Percentiles rank a stretch among this genome's conserved stretches.
phyloP scores from a whole-genome alignment of 257 asterid species.

The Anisodus acutangulus region DNA sequence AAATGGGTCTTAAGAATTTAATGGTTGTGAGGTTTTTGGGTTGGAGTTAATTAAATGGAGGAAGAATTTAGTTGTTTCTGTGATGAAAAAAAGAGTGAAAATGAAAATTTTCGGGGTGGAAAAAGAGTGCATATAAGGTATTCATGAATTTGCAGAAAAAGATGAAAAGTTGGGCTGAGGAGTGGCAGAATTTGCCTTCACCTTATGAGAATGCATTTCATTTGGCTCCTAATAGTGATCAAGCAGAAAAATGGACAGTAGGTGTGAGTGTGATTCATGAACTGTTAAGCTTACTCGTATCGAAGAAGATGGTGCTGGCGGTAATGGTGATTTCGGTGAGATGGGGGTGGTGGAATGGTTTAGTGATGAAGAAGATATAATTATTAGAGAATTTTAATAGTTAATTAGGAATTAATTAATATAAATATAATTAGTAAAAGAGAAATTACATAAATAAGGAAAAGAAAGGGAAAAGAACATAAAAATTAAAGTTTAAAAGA shows the following conservation, averaged over 20 bases:
- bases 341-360: too few relatives aligned
- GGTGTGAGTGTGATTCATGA: conserved; percentile 66
- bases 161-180: conserved; percentile 65
- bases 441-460: too few relatives aligned
- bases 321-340: too few relatives aligned
- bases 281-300: conserved; percentile 64
- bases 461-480: too few relatives aligned
- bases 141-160: conserved; percentile 75
- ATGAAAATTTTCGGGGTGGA: too few relatives aligned
- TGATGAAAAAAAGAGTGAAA: conserved; percentile 40
- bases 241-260: conserved; percentile 83
- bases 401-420: too few relatives aligned
- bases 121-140: conserved; percentile 43
- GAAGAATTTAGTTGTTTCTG: conserved; percentile 66
- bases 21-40: conserved; percentile 66
- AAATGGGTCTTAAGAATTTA: conserved; percentile 59
- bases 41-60: conserved; percentile 80
- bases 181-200: conserved; percentile 80
- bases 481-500: too few relatives aligned
- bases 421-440: too few relatives aligned
- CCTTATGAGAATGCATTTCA: conserved; percentile 88
- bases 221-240: conserved; percentile 75
- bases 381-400: too few relatives aligned
- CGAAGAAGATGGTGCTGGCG: conserved; percentile 52
- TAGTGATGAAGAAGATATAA: too few relatives aligned